Evolutionary conservation across 2,329 filamentous ascomycete species (phyloP).

Genomic region (Calonectria henricotiae): DNA sequence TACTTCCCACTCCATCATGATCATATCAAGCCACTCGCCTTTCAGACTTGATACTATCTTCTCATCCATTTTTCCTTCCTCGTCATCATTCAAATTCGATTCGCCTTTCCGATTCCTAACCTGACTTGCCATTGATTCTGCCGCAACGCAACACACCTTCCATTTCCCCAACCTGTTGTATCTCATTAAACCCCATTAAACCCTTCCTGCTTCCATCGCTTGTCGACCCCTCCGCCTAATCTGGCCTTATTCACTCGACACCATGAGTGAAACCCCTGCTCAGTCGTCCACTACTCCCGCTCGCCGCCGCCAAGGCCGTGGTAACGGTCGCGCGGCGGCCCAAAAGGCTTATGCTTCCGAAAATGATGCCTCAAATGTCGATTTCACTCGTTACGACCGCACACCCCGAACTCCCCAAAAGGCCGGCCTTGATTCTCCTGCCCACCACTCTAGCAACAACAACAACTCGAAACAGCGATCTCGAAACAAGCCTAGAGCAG

Average conservation of each 20-base stretch:
- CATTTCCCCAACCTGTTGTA: constrained; percentile 32
- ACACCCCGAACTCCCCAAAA: constrained; percentile 68
- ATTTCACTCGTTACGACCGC: constrained; percentile 56
- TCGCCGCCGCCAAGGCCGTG: constrained; percentile 61
- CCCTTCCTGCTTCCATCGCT: constrained; percentile 18
- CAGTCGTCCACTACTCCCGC: constrained; percentile 57
- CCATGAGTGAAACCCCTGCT: constrained; percentile 57
- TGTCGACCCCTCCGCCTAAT: constrained; percentile 26
- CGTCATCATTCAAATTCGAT: constrained; percentile 41
- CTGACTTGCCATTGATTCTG: constrained; percentile 26
- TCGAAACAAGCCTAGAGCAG: constrained; percentile 55
- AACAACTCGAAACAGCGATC: constrained; percentile 53
- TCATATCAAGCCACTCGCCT: constrained; percentile 46
- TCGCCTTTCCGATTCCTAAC: constrained; percentile 46
- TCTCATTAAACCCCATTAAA: constrained; percentile 17
- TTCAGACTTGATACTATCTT: constrained; percentile 45
- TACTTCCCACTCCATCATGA: constrained; percentile 49
- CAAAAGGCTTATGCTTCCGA: constrained; percentile 75
- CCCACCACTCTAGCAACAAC: constrained; percentile 50
- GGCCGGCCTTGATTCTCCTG: constrained; percentile 57
- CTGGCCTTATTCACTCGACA: constrained; percentile 33
- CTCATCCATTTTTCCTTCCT: constrained; percentile 43
- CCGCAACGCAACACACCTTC: constrained; percentile 41
- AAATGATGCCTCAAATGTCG: constrained; percentile 63
- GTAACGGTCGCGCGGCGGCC: constrained; percentile 60